Percentiles rank a stretch among this genome's conserved stretches.
Conservation (phyloP, 441 rosid species). For the Rhodomyrtus psidioides region DNA sequence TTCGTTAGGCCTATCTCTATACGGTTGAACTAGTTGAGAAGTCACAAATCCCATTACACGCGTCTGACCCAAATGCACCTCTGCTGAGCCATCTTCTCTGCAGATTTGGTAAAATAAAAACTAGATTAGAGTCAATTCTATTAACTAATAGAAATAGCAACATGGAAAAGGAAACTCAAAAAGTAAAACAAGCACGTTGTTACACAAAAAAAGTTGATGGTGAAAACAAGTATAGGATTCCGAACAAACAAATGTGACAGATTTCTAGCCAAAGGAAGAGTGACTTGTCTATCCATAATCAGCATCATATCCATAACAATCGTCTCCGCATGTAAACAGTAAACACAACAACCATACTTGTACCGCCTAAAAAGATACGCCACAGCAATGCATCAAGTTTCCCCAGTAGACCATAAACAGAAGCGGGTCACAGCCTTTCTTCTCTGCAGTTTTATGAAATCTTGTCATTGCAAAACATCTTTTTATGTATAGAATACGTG, state of each 20-base stretch:
- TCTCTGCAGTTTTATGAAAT: too few species aligned
- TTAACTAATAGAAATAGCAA: background rate
- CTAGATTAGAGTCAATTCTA: background rate
- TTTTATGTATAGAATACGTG: background rate
- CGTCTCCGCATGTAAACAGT: background rate
- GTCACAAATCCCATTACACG: conserved; percentile 86
- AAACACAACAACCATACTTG: background rate
- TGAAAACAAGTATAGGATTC: background rate
- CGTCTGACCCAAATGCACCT: conserved; percentile 94
- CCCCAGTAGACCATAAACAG: background rate
- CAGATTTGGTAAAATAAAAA: conserved; percentile 1
- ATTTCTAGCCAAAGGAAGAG: background rate
- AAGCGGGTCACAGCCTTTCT: too few species aligned
- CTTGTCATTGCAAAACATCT: background rate
- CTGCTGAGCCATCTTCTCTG: conserved; percentile 91
- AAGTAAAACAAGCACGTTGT: background rate
- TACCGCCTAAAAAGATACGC: background rate
- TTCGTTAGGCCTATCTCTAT: conserved; percentile 81
- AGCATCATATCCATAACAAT: background rate
- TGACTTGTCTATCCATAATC: background rate
- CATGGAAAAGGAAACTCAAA: background rate
- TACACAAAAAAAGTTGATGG: background rate
- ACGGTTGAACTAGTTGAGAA: conserved; percentile 80
- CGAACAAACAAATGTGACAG: background rate
- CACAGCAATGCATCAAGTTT: background rate